A percentile compares a stretch with the other conserved stretches of the same genome.
Conservation (phyloP, 805 yeast species). For the Cyberlindnera mycetangii region DNA sequence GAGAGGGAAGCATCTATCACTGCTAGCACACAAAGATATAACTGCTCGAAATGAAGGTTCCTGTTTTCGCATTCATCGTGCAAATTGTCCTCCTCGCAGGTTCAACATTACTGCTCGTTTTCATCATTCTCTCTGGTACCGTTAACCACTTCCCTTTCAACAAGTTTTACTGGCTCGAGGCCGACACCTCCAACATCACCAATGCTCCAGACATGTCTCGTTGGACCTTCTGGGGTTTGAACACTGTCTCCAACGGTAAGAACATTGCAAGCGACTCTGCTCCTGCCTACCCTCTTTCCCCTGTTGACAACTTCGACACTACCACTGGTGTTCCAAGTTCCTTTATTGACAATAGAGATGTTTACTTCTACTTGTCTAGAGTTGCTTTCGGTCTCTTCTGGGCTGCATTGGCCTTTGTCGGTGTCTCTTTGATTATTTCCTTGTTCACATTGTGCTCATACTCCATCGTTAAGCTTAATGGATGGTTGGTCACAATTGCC, state of each 20-base stretch:
- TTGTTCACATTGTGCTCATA: conserved; percentile 54
- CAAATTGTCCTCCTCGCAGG: conserved; percentile 24
- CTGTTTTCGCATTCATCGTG: conserved; percentile 12
- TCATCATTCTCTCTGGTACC: conserved; percentile 64
- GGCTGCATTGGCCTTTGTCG: conserved; percentile 58
- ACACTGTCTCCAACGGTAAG: conserved; percentile 38
- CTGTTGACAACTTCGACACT: conserved; percentile 68
- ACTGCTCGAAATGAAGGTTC: conserved; percentile 12
- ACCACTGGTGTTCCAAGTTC: conserved; percentile 47
- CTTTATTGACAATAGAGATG: conserved; percentile 51
- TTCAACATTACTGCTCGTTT: conserved; percentile 47
- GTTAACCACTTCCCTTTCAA: conserved; percentile 56
- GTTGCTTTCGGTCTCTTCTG: conserved; percentile 62
- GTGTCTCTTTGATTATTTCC: conserved; percentile 55
- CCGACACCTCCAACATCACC: conserved; percentile 55
- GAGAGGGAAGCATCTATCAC: neutral
- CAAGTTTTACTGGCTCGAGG: conserved; percentile 67
- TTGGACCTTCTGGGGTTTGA: conserved; percentile 85
- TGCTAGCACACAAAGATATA: neutral
- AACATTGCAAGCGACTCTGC: conserved; percentile 39
- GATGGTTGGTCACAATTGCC: conserved; percentile 50
- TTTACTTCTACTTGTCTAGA: conserved; percentile 62
- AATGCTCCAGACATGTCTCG: conserved; percentile 52
- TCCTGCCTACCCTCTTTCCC: conserved; percentile 75
- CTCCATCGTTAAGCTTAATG: conserved; percentile 51